Evolutionary conservation across 2,329 filamentous ascomycete species (phyloP).

Genomic region (Aspergillus quadricinctus): DNA sequence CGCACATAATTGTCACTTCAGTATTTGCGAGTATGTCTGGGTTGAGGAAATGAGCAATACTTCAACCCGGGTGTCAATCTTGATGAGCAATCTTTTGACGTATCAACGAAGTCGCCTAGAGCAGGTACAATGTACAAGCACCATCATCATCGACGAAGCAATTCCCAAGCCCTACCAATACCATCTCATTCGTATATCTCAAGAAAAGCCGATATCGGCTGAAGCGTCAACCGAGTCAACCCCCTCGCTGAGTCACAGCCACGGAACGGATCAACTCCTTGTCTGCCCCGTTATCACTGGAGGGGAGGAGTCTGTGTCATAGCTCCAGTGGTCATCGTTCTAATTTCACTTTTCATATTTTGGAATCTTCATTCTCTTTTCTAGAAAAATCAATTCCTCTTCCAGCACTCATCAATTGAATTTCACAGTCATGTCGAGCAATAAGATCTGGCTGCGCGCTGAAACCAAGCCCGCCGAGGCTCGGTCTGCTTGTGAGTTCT

Average conservation of each 20-base stretch:
- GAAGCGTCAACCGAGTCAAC: too few species aligned
- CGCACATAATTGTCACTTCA: not conserved
- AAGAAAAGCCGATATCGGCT: slow-evolving; percentile 15
- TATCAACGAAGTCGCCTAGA: not conserved
- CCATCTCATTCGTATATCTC: not conserved
- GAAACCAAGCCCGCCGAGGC: slow-evolving; percentile 58
- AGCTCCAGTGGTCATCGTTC: slow-evolving; percentile 10
- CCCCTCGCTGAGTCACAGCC: slow-evolving; percentile 16
- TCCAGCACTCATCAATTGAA: slow-evolving; percentile 9
- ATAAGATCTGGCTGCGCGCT: slow-evolving; percentile 53
- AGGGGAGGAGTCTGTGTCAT: slow-evolving; percentile 26
- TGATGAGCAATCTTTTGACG: not conserved
- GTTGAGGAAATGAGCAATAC: not conserved
- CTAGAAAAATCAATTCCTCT: slow-evolving; percentile 1
- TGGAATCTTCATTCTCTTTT: slow-evolving; percentile 6
- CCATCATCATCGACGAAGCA: not conserved
- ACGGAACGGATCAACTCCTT: slow-evolving; percentile 31
- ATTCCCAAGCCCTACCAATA: not conserved
- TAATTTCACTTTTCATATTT: slow-evolving; percentile 7
- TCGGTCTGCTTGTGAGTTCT: slow-evolving; percentile 44
- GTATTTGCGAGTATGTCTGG: not conserved
- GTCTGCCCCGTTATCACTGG: slow-evolving; percentile 25
- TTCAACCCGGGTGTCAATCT: not conserved
- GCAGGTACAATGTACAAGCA: too few species aligned
- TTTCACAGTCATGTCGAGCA: slow-evolving; percentile 26